Base-by-base conservation (phyloP, 2,329 filamentous ascomycete genomes). In the Alternaria novae-zelandiae region DNA sequence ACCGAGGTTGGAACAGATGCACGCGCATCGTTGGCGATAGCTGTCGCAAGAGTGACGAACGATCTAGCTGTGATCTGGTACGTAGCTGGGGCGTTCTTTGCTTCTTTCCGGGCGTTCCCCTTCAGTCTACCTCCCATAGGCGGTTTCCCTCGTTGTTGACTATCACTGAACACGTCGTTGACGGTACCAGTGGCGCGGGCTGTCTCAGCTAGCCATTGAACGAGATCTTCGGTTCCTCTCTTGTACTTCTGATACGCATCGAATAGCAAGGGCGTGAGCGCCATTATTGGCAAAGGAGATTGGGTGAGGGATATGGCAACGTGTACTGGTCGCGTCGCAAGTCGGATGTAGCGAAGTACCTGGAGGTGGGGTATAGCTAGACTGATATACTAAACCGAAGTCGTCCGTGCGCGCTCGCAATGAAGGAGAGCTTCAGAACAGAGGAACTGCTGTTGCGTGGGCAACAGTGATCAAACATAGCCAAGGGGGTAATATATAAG, bases 171-270 rank as follows among this genome's bases (percentile, higher is more conserved):
- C 8, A 53, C 17, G 9, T 53, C 8, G 28, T 53, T 12, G 8
- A 53, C 50, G 9, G 50, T 53, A 23, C 50, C 50, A 25, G 50
- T 53, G 4, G 50, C 13, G 13, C 32, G 30, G 30, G 50, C 50
- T 17, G 21, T 41, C 28, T 41, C 28, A 3, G 30, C 30, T n/a
- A 54, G 50, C 50, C 50, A 54, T 15, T 54, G 20, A 13, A 54
- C 50, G 10, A 41, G 36, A 17, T 26, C 8, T 30, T 15, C 15
- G 2, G 21, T 36, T 2, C 50, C 28, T 1, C 13, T n/a, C 13
- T 36, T 54, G 20, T 54, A 54, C 20, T 41, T 41, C 3, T 6
- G 50, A 32, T 51, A 51, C 0, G 47, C 28, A 30, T 51, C 47
- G n/a, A n/a, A 7, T 11, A 51, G 47, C 8, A 32, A 28, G 28